A percentile compares a stretch with the other conserved stretches of the same genome.
Conservation (phyloP, 2,329 filamentous ascomycete genomes). For the Fusarium pininemorale region DNA sequence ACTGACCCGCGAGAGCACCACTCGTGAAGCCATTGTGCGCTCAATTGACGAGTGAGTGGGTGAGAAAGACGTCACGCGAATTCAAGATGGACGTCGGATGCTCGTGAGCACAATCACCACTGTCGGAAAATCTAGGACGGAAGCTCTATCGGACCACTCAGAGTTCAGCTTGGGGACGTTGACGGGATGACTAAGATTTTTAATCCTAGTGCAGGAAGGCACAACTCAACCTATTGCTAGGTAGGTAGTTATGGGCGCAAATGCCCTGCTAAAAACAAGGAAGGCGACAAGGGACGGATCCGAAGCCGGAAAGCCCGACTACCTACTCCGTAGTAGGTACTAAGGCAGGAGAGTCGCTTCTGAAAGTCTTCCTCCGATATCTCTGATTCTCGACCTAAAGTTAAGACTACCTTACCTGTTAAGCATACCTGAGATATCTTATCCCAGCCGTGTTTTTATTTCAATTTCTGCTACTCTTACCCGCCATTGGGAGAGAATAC, state of each 20-base stretch:
- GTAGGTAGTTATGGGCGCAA: not conserved
- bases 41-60: slow-evolving; percentile 55
- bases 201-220: slow-evolving; percentile 8
- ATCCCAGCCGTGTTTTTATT: not conserved
- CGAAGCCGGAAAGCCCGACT: slow-evolving; percentile 30
- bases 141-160: slow-evolving; percentile 38
- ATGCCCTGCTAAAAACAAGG: slow-evolving; percentile 10
- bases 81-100: slow-evolving; percentile 37
- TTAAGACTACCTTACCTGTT: not conserved
- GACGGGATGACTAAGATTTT: slow-evolving; percentile 30
- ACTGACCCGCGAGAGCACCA: slow-evolving; percentile 65
- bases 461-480: not conserved
- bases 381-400: slow-evolving; percentile 12
- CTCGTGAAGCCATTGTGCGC: slow-evolving; percentile 67
- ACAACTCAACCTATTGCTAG: not conserved
- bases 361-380: slow-evolving; percentile 12
- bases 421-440: not conserved
- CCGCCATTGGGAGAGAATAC: not conserved
- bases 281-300: slow-evolving; percentile 20
- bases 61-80: slow-evolving; percentile 41
- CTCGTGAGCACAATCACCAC: slow-evolving; percentile 33
- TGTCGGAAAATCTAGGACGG: slow-evolving; percentile 44
- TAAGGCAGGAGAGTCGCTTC: slow-evolving; percentile 3
- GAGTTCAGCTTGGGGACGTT: slow-evolving; percentile 6
- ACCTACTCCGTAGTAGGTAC: not conserved